Evolutionary conservation across 192 early-diverging fungal genomes (phyloP), one percentile per base, ranked within the genome.

Genomic region (Glomus cerebriforme): DNA sequence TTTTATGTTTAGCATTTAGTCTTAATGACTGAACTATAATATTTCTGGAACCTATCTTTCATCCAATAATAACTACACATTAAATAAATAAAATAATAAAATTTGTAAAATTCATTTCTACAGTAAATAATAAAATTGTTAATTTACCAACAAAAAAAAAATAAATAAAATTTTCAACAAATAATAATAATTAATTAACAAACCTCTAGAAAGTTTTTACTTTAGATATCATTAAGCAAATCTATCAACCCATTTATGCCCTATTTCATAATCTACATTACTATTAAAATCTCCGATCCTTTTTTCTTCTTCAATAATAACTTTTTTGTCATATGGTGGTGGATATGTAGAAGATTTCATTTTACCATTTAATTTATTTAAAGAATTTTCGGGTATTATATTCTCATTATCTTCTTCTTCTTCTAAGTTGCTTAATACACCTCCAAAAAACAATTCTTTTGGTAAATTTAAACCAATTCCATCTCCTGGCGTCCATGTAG

Each of bases 401-500:
- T 39, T n/a, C 26, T 27, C 27, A 26, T 37, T 59, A 24, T 43
- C 74, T 24, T 47, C 63, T 17, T 58, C 65, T n/a, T 34, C 77
- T 27, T 73, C 71, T 58, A 27, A 24, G 37, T 78, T 39, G 37
- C 43, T 24, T 54, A 58, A 29, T 35, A 8, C 45, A 13, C 45
- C 65, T 19, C 35, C 73, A 74, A 29, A 47, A 9, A 78, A 68
- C 22, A 78, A 64, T 68, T 78, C 77, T 34, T 59, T 78, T 2
- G 77, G 77, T 26, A 78, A 78, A 68, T 68, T 78, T 68, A 78
- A 68, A 37, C 37, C 27, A 32, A 54, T 32, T 17, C 77, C 77
- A 78, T 78, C 77, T 34, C 77, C 77, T 22, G 77, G 77, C 24
- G 63, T 66, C 77, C 77, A 78, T 59, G 77, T 78, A 35, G 77